Conservation (phyloP, 164 flowering plant genomes). For the Stephania cephalantha region DNA sequence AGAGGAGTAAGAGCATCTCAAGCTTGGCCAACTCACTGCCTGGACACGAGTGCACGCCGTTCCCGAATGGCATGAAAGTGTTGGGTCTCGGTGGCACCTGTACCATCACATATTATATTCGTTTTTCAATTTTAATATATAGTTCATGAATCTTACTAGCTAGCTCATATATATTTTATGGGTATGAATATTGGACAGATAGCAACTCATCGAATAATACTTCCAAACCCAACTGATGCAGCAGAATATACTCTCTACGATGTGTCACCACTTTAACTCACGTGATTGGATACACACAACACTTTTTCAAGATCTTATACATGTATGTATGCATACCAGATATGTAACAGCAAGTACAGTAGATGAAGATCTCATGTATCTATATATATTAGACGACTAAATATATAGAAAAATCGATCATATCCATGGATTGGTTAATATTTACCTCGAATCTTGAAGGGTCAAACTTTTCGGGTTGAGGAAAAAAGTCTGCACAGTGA, state of each 20-base stretch:
- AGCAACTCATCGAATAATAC: background rate
- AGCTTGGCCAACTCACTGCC: slow-evolving; percentile 92
- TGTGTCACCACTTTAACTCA: background rate
- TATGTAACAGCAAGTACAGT: background rate
- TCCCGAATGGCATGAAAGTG: slow-evolving; percentile 87
- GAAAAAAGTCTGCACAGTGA: slow-evolving; percentile 62
- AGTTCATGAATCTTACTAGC: background rate
- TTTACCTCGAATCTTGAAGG: slow-evolving; percentile 91
- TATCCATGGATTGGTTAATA: too few species aligned
- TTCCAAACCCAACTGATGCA: slow-evolving; percentile 1
- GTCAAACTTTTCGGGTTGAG: slow-evolving; percentile 76
- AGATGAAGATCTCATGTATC: background rate
- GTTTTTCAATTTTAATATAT: background rate
- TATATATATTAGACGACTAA: too few species aligned
- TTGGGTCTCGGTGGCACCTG: slow-evolving; percentile 73
- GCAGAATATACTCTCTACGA: background rate
- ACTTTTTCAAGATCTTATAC: background rate
- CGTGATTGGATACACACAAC: background rate
- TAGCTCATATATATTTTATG: too few species aligned
- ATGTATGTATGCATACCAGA: background rate
- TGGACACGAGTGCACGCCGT: slow-evolving; percentile 84
- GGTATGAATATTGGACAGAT: background rate
- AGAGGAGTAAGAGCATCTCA: slow-evolving; percentile 70
- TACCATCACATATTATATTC: slow-evolving; percentile 12
- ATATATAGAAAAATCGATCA: too few species aligned